phyloP scores from a whole-genome alignment of 75 land plant genomes.

The Cunninghamia lanceolata region DNA sequence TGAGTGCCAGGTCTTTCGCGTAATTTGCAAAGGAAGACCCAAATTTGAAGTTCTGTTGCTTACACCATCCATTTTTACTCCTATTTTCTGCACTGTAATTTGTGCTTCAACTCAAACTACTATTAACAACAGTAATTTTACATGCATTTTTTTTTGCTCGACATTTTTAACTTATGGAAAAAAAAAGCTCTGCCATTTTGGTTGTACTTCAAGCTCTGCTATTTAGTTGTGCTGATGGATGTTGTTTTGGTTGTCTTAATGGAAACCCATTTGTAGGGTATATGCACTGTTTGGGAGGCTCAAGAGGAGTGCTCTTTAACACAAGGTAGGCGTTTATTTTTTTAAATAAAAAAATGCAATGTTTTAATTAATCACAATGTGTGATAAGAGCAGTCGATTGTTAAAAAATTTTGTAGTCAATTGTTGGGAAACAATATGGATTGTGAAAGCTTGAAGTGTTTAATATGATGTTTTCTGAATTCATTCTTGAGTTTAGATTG shows the following conservation, averaged over 20 bases:
- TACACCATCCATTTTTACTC: not conserved
- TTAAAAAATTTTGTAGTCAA: not conserved
- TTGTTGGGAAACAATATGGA: not conserved
- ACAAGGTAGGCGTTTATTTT: not conserved
- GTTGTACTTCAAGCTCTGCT: not conserved
- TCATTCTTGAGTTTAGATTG: not conserved
- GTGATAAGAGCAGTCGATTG: too few species aligned
- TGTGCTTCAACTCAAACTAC: not conserved
- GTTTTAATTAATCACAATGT: too few species aligned
- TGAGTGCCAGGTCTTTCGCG: not conserved
- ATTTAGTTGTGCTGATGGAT: not conserved
- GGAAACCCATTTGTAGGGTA: not conserved
- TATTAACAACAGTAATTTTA: not conserved
- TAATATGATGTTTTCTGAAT: not conserved
- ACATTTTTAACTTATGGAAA: not conserved
- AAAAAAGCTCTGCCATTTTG: not conserved
- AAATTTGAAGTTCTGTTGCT: not conserved
- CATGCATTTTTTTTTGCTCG: not conserved
- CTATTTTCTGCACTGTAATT: not conserved
- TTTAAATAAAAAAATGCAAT: not conserved
- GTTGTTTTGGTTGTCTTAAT: not conserved
- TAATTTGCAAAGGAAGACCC: not conserved
- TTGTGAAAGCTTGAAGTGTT: not conserved
- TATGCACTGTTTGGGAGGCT: not conserved
- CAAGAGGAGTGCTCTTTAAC: not conserved